Base-by-base conservation (phyloP, 805 yeast genomes). In the Zygosaccharomyces kombuchaensis region DNA sequence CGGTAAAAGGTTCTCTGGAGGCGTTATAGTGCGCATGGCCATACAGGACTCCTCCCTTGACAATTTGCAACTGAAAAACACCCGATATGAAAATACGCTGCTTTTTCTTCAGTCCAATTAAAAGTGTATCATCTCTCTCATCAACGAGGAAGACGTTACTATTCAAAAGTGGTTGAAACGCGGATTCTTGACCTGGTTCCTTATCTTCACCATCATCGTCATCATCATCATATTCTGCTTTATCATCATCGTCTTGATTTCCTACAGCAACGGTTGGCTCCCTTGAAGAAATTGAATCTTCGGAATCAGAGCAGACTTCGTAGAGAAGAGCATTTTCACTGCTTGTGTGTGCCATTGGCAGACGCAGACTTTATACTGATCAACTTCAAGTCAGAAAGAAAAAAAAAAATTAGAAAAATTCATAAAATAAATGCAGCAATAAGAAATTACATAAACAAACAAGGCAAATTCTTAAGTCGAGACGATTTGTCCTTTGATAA, bases 1-100 rank as follows among this genome's bases (percentile, higher is more conserved):
- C 42, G 1, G 54, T 46, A 6, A 52, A 46, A 1, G 13, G 13
- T 6, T 50, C 45, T 34, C 45, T 55, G 2, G 63, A 57, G 4
- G 66, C 62, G 41, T 56, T 62, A 40, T 59, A 62, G 47, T 64
- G 67, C 10, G 54, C 50, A 30, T 54, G 57, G 35, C 63, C 63
- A 48, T 63, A 63, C 1, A 53, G 46, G 9, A 62, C 56, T 9
- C 67, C 68, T 36, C 68, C 68, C 51, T 62, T 63, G 10, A 63
- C 48, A 6, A 64, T 49, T 35, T 61, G 60, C 10, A 63, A 13
- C 32, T 49, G 44, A 27, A 60, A 61, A 12, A 56, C 42, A 9
- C 68, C 68, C 4, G 63, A 54, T 13, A 64, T 23, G 42, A 48
- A 56, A 1, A 63, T 25, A 4, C 39, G 36, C 44, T 64, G 61